Evolutionary conservation across 2,329 filamentous ascomycete genomes (phyloP).

Genomic region (Cladosporium austrohemisphaericum): DNA sequence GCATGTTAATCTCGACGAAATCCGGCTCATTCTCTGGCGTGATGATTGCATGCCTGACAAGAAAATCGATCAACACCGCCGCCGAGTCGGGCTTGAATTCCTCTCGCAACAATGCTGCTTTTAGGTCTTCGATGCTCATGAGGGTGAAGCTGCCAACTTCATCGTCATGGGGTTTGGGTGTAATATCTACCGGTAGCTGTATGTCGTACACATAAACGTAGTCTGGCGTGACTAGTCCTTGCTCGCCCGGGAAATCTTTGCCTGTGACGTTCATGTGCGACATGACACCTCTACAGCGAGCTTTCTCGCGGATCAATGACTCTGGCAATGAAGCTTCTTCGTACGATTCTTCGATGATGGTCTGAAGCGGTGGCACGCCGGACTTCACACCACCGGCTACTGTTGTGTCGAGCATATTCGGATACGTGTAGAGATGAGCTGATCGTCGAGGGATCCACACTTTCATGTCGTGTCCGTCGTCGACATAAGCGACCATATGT

Average conservation of each 20-base stretch:
- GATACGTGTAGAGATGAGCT: slow-evolving; percentile 75
- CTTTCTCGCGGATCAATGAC: slow-evolving; percentile 58
- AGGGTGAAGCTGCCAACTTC: slow-evolving; percentile 83
- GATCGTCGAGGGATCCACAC: slow-evolving; percentile 81
- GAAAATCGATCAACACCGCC: slow-evolving; percentile 80
- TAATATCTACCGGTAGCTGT: slow-evolving; percentile 63
- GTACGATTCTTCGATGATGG: slow-evolving; percentile 75
- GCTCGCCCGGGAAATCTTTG: slow-evolving; percentile 70
- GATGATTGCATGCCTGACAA: slow-evolving; percentile 75
- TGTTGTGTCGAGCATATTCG: slow-evolving; percentile 85
- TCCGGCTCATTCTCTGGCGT: slow-evolving; percentile 74
- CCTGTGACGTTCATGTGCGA: slow-evolving; percentile 81
- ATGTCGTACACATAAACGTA: slow-evolving; percentile 87
- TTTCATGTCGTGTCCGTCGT: slow-evolving; percentile 53
- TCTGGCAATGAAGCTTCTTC: slow-evolving; percentile 82
- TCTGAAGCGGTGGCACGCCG: slow-evolving; percentile 75
- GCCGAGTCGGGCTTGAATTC: slow-evolving; percentile 92
- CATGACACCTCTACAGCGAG: slow-evolving; percentile 62
- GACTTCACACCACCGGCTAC: slow-evolving; percentile 81
- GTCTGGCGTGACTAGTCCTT: slow-evolving; percentile 79
- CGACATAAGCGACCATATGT: slow-evolving; percentile 69
- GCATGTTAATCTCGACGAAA: slow-evolving; percentile 67
- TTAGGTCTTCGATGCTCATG: slow-evolving; percentile 69
- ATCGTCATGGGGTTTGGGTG: slow-evolving; percentile 74
- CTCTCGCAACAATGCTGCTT: slow-evolving; percentile 62